Evolutionary conservation across 208 protist genomes (phyloP).

Genomic region (Angomonas ambiguus): DNA sequence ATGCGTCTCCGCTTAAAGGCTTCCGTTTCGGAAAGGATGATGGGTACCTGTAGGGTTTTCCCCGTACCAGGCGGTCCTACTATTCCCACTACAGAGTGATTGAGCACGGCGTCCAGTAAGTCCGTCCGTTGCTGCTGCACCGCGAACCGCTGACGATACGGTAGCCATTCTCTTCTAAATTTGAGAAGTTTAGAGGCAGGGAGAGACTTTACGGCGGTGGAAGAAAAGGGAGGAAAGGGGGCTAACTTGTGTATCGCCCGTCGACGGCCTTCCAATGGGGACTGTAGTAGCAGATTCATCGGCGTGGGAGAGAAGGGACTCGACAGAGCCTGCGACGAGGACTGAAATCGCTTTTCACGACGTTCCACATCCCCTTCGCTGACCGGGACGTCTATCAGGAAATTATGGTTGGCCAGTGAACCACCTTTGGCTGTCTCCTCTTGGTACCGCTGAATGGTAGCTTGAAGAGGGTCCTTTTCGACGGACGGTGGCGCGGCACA

Average conservation of each 20-base stretch:
- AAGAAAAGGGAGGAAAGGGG: constrained; percentile 55
- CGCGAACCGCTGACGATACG: constrained; percentile 75
- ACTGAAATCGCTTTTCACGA: background rate
- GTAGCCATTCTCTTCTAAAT: constrained; percentile 75
- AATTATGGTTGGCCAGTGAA: constrained; percentile 24
- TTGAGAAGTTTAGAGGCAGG: constrained; percentile 79
- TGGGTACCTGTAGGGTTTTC: constrained; percentile 70
- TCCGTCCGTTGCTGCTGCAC: constrained; percentile 69
- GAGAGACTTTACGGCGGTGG: constrained; percentile 30
- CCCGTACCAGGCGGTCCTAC: constrained; percentile 55
- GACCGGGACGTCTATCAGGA: constrained; percentile 67
- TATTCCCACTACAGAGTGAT: constrained; percentile 50
- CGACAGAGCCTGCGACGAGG: background rate
- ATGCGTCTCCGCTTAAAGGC: constrained; percentile 70
- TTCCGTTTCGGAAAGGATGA: constrained; percentile 82
- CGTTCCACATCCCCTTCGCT: constrained; percentile 45
- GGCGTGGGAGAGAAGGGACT: background rate
- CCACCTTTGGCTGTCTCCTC: background rate
- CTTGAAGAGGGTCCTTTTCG: background rate
- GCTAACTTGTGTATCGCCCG: constrained; percentile 33
- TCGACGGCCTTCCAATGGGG: background rate
- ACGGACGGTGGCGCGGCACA: background rate
- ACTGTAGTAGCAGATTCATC: background rate
- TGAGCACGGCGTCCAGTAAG: constrained; percentile 66
- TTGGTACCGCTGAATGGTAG: constrained; percentile 22